These are phyloP conservation scores for Tolypocladium capitatum DNA, from an alignment of 2,329 filamentous ascomycete species.

Conservation along the genomic window DNA sequence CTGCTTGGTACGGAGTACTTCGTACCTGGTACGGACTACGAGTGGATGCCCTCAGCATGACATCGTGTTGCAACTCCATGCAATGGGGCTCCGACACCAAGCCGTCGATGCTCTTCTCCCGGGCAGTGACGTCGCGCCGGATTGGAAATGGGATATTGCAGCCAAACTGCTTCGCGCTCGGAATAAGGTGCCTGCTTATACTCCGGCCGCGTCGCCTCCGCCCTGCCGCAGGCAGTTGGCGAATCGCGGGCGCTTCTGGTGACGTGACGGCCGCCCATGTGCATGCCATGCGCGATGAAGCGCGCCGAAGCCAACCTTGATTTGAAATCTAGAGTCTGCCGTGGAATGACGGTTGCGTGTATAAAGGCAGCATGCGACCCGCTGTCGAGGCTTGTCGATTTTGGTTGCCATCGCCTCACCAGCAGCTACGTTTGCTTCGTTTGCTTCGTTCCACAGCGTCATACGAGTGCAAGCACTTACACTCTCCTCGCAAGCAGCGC, in stretches of 20 bases:
- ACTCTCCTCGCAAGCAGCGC: not conserved
- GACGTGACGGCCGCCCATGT: too few species aligned
- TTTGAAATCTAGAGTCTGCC: slow-evolving; percentile 12
- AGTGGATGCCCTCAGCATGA: not conserved
- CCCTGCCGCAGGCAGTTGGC: too few species aligned
- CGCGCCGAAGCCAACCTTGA: slow-evolving; percentile 4
- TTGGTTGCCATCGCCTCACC: not conserved
- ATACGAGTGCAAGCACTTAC: not conserved
- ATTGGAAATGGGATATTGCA: too few species aligned
- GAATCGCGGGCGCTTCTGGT: too few species aligned
- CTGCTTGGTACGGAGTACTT: too few species aligned
- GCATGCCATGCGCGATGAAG: not conserved
- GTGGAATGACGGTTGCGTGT: not conserved
- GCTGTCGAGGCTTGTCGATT: not conserved
- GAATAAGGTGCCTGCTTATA: too few species aligned
- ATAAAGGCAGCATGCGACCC: not conserved
- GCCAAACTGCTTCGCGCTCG: too few species aligned
- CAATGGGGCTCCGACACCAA: too few species aligned
- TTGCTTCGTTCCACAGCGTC: not conserved
- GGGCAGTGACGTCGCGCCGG: not conserved
- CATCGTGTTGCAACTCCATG: not conserved
- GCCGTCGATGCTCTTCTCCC: not conserved
- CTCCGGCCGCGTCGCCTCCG: too few species aligned
- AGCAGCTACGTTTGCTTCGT: not conserved
- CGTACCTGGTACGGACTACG: too few species aligned